Evolutionary conservation across 257 asterid genomes (phyloP), one percentile per base, ranked within the genome.

Genomic region (Solanum okadae): DNA sequence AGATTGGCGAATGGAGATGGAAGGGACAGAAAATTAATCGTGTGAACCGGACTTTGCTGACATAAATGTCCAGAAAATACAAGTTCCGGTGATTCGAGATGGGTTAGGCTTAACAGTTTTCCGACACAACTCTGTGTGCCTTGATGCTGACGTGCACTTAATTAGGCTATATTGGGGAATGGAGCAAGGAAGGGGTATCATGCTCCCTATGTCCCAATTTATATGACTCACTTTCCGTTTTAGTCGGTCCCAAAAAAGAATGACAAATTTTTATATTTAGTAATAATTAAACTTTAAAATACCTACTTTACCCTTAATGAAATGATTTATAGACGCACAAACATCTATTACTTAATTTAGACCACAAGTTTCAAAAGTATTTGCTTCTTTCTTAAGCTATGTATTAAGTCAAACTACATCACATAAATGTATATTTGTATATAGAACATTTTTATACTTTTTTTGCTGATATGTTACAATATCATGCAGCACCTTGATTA

Each of bases 51-150:
- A 76, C 56, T 23, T 73, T 4, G 16, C 82, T 35, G 5, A 34
- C 29, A 73, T 34, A 18, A 73, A 70, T 73, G 27, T 73, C 29
- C 27, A 3, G 82, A 73, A 73, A 73, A 20, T 73, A 20, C 49
- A 20, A 73, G 82, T 73, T 73, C 18, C 16, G 49, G 9, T n/a
- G 27, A 18, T 6, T 72, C 44, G 11, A 72, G 81, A 72, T 34
- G 81, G 46, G 81, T 34, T 20, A 34, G 81, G 16, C 92, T 89
- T 86, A 61, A 89, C 25, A 84, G 52, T 79, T 52, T 73, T 52
- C 42, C 71, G n/a, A 59, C 52, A 83, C 79, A 89, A 88, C 61
- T 31, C 40, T 13, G 46, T 44, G 42, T 75, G 81, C 46, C 81
- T 34, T 73, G 81, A 73, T 20, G 81, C 81, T 73, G 23, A 34